These are phyloP conservation scores for Suillus ampliporus DNA, from an alignment of 768 basidiomycete species.

Conservation along the genomic window DNA sequence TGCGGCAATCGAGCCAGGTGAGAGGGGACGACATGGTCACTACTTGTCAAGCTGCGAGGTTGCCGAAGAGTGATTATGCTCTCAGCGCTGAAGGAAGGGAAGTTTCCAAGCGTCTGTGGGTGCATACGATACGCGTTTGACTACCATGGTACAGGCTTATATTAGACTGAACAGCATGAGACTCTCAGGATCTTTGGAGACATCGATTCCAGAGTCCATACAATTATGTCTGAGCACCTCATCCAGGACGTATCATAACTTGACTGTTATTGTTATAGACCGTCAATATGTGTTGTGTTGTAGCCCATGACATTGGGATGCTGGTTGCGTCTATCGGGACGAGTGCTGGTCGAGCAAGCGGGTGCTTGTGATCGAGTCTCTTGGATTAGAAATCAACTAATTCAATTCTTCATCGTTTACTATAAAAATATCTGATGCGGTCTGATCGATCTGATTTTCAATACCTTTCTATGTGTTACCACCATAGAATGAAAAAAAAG, in stretches of 20 bases:
- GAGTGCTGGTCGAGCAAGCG: too few species aligned
- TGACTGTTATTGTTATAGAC: background rate
- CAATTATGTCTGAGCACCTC: conserved; percentile 31
- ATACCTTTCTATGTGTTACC: too few species aligned
- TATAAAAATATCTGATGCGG: too few species aligned
- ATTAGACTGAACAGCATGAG: conserved; percentile 25
- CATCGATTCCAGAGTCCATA: conserved; percentile 34
- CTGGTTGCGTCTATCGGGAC: too few species aligned
- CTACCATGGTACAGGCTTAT: background rate
- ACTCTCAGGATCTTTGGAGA: conserved; percentile 31
- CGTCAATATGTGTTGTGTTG: too few species aligned
- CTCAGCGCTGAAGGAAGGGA: conserved; percentile 35
- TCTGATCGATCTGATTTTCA: too few species aligned
- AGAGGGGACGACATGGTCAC: conserved; percentile 33
- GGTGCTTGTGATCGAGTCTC: too few species aligned
- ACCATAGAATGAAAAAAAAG: too few species aligned
- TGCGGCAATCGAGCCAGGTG: conserved; percentile 34
- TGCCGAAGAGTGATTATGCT: conserved; percentile 35
- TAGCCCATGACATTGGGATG: too few species aligned
- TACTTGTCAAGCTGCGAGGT: conserved; percentile 34
- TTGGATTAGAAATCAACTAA: too few species aligned
- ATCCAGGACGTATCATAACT: background rate
- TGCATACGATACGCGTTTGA: too few species aligned
- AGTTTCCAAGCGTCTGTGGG: conserved; percentile 39
- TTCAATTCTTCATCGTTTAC: too few species aligned